Evolutionary conservation across 305 asterid genomes (phyloP), one percentile per base, ranked within the genome.

Genomic region (Plantago rigida): DNA sequence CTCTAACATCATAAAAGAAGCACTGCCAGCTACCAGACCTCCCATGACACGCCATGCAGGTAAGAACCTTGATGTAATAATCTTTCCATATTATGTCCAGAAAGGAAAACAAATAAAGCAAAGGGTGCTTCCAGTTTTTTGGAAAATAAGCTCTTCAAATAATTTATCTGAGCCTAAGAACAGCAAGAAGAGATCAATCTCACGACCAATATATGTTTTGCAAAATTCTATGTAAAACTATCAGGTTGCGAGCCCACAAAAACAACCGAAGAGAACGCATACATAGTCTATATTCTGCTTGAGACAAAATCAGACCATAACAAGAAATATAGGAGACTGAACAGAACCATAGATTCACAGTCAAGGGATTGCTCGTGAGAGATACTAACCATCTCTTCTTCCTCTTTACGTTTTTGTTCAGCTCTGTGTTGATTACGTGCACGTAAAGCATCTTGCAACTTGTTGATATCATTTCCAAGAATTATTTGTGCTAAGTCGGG

Each of bases 401-500:
- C 89, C 73, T 86, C 87, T 52, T 72, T 86, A 67, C 87, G 96
- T 67, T 48, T 85, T 67, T 82, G 60, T 66, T 75, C 94, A 71
- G 86, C 64, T 71, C 81, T 81, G 50, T 86, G 94, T 61, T 75
- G 85, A 80, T 84, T 62, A 41, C 96, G 96, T 26, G 50, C 45
- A 5, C 98, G 94, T 66, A 88, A 79, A 61, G 84, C 69, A 28
- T 81, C 98, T 80, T 91, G 98, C 78, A 91, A 73, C 79, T 52
- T 81, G 69, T 86, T 79, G 69, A 84, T 77, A 76, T 91, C 96
- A 74, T 87, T 87, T 56, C 96, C 96, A 61, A 91, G 90, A 80
- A 88, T 56, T 71, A 75, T 82, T 82, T 86, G 98, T 71, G 95
- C 98, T 60, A 91, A 74, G 77, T 91, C 96, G 55, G 96, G 98